Base-by-base conservation (phyloP, 768 basidiomycete genomes). In the Calocybe indica region DNA sequence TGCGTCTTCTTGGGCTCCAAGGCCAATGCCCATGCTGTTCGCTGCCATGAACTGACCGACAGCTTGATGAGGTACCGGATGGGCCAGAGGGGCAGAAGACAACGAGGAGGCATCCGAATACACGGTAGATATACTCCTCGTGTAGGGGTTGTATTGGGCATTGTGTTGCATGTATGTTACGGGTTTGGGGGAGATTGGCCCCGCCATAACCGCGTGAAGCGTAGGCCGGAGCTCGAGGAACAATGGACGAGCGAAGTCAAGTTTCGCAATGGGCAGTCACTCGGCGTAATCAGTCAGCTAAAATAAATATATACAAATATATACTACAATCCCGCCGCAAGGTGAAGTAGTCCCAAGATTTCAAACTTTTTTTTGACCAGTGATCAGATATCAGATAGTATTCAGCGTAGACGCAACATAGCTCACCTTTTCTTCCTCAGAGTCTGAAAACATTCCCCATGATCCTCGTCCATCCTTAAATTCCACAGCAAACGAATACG, bases 41-140 rank as follows among this genome's bases (percentile, higher is more conserved):
- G 59, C 65, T 50, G 58, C 52, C 56, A 75, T 64, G 52, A 73
- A 74, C 47, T 70, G 73, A 35, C 58, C 60, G 7, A 65, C 58
- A 6, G 69, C 62, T 50, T 76, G 76, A 56, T 77, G 76, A 5
- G 74, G 75, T n/a, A 80, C 72, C 3, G 76, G 72, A 52, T 82
- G 82, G 6, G 76, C 72, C 40, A 83, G 68, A 5, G 75, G 68
- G 7, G 76, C 71, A n/a, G 73, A 61, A 13, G 72, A 63, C 48
- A 79, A 73, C 10, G 80, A 74, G n/a, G 82, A 81, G 13, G 82
- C 78, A 46, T 84, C 85, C 37, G 82, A 72, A 62, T 82, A 87
- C 22, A 22, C 22, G 33, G 60, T 69, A 13, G 72, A 65, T 36
- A 77, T 60, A 35, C 74, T 71, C 49, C 83, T 73, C 44, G 72